Evolutionary conservation across 352 stramenopile genomes (phyloP).

Genomic region (Globisporangium cystogenes): DNA sequence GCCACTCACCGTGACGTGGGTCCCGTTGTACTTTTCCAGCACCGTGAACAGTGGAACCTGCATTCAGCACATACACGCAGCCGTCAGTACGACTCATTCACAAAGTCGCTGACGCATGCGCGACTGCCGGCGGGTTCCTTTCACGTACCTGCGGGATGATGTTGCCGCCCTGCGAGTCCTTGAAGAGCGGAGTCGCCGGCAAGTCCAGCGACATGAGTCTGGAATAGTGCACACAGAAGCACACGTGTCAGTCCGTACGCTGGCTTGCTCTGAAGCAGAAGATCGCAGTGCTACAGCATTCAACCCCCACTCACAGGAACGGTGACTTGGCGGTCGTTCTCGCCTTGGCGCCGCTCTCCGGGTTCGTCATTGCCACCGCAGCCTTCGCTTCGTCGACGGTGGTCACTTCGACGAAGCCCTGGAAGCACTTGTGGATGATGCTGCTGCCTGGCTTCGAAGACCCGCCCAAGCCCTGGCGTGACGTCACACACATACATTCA

Average conservation of each 20-base stretch:
- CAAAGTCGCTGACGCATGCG: not conserved
- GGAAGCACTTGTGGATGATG: constrained; percentile 96
- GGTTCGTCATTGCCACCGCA: constrained; percentile 4
- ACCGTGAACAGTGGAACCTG: constrained; percentile 96
- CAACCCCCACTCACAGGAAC: constrained; percentile 45
- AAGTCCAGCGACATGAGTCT: constrained; percentile 97
- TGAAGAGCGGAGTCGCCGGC: constrained; percentile 97
- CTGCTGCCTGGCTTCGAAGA: constrained; percentile 82
- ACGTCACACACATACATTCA: not conserved
- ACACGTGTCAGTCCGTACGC: not conserved
- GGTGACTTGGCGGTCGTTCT: constrained; percentile 43
- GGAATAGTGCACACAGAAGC: constrained; percentile 12
- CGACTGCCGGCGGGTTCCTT: not conserved
- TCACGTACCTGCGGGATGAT: constrained; percentile 91
- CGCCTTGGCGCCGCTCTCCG: constrained; percentile 24
- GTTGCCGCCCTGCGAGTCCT: constrained; percentile 95
- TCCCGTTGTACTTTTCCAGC: constrained; percentile 97
- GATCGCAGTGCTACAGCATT: not conserved
- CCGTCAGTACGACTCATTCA: too few species aligned
- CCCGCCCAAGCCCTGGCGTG: constrained; percentile 65
- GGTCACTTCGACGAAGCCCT: constrained; percentile 92
- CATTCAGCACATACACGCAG: not conserved
- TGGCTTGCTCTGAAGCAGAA: not conserved
- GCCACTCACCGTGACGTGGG: constrained; percentile 49
- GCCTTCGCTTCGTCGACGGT: constrained; percentile 66